Percentiles rank a stretch among this genome's conserved stretches.
phyloP scores from a whole-genome alignment of 768 basidiomycete genomes.

The Collybia sordida region DNA sequence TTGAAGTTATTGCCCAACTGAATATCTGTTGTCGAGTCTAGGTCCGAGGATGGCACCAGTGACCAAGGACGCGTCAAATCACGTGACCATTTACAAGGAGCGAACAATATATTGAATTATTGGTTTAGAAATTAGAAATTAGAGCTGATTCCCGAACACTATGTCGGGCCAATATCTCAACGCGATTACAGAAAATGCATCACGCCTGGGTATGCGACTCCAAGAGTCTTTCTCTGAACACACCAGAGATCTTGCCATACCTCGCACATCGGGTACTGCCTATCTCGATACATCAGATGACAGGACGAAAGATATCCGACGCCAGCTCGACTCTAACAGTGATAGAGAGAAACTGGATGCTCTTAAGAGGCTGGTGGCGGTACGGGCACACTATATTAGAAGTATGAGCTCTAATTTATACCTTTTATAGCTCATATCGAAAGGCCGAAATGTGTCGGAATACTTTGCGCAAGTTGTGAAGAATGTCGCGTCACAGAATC shows the following conservation, averaged over 20 bases:
- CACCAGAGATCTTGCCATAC: constrained; percentile 68
- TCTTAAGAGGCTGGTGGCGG: constrained; percentile 92
- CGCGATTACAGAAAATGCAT: constrained; percentile 77
- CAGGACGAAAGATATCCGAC: constrained; percentile 77
- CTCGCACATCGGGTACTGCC: constrained; percentile 51
- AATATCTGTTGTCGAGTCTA: too few relatives aligned
- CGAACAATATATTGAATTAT: too few relatives aligned
- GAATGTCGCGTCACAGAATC: constrained; percentile 89
- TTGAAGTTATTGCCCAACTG: too few relatives aligned
- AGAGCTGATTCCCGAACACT: too few relatives aligned
- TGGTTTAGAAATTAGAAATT: background rate
- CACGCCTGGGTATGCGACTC: constrained; percentile 77
- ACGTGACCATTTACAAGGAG: too few relatives aligned
- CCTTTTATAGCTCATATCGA: constrained; percentile 78
- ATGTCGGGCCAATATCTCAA: constrained; percentile 51
- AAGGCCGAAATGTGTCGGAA: constrained; percentile 85
- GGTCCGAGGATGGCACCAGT: too few relatives aligned
- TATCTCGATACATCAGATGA: constrained; percentile 78
- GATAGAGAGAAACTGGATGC: constrained; percentile 93
- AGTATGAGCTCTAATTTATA: constrained; percentile 1
- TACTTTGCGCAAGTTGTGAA: constrained; percentile 98
- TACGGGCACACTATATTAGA: constrained; percentile 37
- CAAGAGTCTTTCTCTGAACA: constrained; percentile 83
- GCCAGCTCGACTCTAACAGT: constrained; percentile 83
- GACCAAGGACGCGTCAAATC: too few relatives aligned